These are phyloP conservation scores for Penicillium sumatraense DNA, from an alignment of 2,329 filamentous ascomycete genomes.

Conservation along the genomic window DNA sequence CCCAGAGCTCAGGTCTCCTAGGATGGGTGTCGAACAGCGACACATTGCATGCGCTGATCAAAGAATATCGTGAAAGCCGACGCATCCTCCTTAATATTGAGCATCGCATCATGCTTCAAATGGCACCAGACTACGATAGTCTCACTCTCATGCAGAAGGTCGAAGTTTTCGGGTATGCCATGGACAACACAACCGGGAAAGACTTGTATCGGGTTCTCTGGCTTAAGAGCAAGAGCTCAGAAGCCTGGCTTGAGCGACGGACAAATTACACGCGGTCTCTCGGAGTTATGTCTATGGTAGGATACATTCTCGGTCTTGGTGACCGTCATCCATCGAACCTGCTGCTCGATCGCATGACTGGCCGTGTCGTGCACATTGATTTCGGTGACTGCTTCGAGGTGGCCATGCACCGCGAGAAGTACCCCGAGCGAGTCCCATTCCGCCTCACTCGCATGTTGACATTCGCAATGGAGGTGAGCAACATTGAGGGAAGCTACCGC, in stretches of 20 bases:
- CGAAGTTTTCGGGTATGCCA: slow-evolving; percentile 97
- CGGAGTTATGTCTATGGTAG: slow-evolving; percentile 99
- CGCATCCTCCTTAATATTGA: slow-evolving; percentile 99
- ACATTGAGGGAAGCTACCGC: slow-evolving; percentile 97
- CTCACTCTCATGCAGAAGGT: slow-evolving; percentile 99
- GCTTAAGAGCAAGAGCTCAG: slow-evolving; percentile 98
- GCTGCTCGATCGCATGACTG: slow-evolving; percentile 93
- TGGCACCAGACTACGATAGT: slow-evolving; percentile 99
- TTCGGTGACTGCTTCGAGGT: slow-evolving; percentile 99
- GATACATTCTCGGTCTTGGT: slow-evolving; percentile 94
- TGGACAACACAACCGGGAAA: slow-evolving; percentile 98
- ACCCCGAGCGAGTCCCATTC: slow-evolving; percentile 96
- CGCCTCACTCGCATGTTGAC: slow-evolving; percentile 97
- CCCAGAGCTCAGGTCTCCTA: slow-evolving; percentile 91
- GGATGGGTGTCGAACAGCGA: slow-evolving; percentile 98
- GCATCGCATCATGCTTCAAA: slow-evolving; percentile 99
- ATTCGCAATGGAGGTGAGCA: slow-evolving; percentile 99
- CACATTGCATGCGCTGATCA: slow-evolving; percentile 92
- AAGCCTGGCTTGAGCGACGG: slow-evolving; percentile 94
- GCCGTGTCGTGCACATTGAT: slow-evolving; percentile 98
- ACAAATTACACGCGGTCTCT: slow-evolving; percentile 99
- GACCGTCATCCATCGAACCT: slow-evolving; percentile 97
- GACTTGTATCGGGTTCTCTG: slow-evolving; percentile 97
- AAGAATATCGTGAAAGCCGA: slow-evolving; percentile 94
- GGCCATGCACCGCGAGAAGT: slow-evolving; percentile 99